These are phyloP conservation scores for Wickerhamomyces chaumierensis DNA, from an alignment of 805 yeast genomes.

Conservation along the genomic window DNA sequence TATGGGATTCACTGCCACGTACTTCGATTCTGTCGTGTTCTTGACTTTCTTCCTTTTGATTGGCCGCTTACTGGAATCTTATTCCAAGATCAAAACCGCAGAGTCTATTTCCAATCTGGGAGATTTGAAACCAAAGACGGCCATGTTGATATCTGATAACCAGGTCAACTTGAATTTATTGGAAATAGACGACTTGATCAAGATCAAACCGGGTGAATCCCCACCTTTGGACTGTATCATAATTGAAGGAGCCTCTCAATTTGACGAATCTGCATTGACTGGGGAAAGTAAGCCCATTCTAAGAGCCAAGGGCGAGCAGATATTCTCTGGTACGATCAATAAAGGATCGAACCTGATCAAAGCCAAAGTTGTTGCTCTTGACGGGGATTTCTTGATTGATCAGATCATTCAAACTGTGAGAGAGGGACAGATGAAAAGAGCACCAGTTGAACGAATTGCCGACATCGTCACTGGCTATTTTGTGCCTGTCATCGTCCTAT, in stretches of 20 bases:
- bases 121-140: constrained; percentile 36
- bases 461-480: constrained; percentile 59
- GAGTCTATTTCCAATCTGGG: constrained; percentile 47
- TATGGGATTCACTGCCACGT: constrained; percentile 39
- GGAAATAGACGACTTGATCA: constrained; percentile 40
- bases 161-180: constrained; percentile 30
- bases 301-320: constrained; percentile 49
- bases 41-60: constrained; percentile 59
- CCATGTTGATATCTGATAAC: constrained; percentile 22
- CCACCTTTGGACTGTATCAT: constrained; percentile 50
- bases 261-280: constrained; percentile 52
- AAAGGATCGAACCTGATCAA: constrained; percentile 41
- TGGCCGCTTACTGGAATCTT: constrained; percentile 59
- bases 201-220: constrained; percentile 42
- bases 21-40: constrained; percentile 73
- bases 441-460: constrained; percentile 64
- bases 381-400: constrained; percentile 57
- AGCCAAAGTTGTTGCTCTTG: constrained; percentile 44
- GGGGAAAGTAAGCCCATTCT: constrained; percentile 53
- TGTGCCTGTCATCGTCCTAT: constrained; percentile 54
- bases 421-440: constrained; percentile 60
- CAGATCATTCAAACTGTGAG: constrained; percentile 61
- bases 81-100: constrained; percentile 57
- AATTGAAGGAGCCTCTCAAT: constrained; percentile 33
- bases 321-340: constrained; percentile 66